Base-by-base conservation (phyloP, 805 yeast genomes). In the Suhomyces sp. region DNA sequence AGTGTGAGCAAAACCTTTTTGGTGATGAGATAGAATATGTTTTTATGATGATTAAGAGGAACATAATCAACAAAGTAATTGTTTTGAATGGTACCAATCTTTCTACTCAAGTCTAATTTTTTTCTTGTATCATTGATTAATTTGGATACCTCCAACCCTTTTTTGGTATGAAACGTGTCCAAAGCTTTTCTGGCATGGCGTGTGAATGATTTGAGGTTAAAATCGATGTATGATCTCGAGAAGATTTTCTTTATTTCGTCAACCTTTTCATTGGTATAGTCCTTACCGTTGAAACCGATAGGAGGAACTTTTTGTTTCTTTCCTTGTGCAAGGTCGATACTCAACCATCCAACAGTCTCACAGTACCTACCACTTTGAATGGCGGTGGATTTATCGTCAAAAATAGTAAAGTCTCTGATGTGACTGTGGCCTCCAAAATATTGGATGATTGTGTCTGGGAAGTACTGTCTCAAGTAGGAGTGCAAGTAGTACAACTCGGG, bases 381-480 rank as follows among this genome's bases (percentile, higher is more conserved):
- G 0, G 82, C 96, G 0, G 85, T 78, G 16, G 90, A 74, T 31
- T 62, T 64, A 2, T 67, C 61, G 51, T 91, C 98, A 33, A 80
- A 67, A 3, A 76, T 64, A 6, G 77, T 72, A 57, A 83, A 91
- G 58, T 91, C 98, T 42, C 98, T 69, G 11, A 91, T 79, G 54
- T 91, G 98, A 19, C 95, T 80, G 60, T 91, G 98, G 1, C 97
- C 98, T 1, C 97, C 98, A 59, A 91, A 82, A 48, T 83, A 86
- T 55, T 88, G 96, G 35, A 91, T 83, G 0, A 79, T 65, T 0
- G 73, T 70, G 19, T 69, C 54, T 5, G 95, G 91, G 48, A 76
- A 83, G 18, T 59, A 63, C 17, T 54, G 40, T 40, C 97, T 73
- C 18, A 91, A 58, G 5, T 56, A 58, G 0, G 51, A 28, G 44